phyloP scores from a whole-genome alignment of 192 early-diverging fungal species.

The Coemansia erecta region DNA sequence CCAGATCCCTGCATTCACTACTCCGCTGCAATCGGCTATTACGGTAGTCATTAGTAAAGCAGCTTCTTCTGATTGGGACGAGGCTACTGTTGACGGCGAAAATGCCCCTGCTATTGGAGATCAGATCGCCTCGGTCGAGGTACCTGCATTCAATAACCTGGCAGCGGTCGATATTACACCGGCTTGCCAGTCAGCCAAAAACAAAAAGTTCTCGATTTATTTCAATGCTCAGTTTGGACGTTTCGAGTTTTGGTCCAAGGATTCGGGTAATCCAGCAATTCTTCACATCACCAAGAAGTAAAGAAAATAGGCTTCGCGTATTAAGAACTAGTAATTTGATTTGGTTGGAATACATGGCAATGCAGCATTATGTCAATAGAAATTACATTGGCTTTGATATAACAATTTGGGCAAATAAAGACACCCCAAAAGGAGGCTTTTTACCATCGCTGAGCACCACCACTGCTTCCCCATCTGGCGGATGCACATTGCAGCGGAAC shows the following conservation, averaged over 20 bases:
- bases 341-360: background rate
- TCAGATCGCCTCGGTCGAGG: constrained; percentile 22
- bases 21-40: constrained; percentile 14
- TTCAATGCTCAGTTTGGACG: constrained; percentile 15
- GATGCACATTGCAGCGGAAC: too few species aligned
- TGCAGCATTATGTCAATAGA: too few species aligned
- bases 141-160: constrained; percentile 27
- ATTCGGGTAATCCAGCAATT: constrained; percentile 51
- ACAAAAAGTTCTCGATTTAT: constrained; percentile 2
- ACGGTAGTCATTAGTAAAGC: constrained; percentile 21
- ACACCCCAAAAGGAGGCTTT: too few species aligned
- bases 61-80: constrained; percentile 26
- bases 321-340: background rate
- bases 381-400: too few species aligned
- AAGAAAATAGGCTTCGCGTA: too few species aligned
- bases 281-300: constrained; percentile 23
- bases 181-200: constrained; percentile 26
- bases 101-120: constrained; percentile 24
- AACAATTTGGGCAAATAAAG: too few species aligned
- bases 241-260: constrained; percentile 47
- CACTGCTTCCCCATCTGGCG: too few species aligned
- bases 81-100: constrained; percentile 31
- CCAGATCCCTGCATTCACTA: constrained; percentile 42
- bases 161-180: constrained; percentile 28
- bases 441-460: too few species aligned